These are phyloP conservation scores for Trichoderma reesei DNA, from an alignment of 495 filamentous ascomycete species.

Conservation along the genomic window DNA sequence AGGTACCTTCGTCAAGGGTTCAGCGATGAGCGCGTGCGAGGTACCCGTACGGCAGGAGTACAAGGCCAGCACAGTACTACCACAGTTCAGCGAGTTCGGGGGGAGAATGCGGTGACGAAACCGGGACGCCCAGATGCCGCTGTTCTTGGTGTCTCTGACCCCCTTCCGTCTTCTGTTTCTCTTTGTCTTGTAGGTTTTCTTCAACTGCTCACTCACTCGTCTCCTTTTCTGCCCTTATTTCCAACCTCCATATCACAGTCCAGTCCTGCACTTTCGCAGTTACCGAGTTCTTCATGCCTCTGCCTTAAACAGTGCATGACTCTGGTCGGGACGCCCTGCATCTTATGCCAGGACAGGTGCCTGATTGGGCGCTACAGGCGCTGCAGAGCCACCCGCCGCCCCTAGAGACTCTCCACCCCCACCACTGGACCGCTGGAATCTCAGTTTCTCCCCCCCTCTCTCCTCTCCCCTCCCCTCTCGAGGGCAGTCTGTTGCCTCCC, in stretches of 20 bases:
- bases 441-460: not conserved
- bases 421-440: not conserved
- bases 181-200: not conserved
- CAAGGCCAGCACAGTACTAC: not conserved
- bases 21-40: not conserved
- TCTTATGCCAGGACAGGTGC: not conserved
- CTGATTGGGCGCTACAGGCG: not conserved
- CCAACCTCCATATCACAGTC: not conserved
- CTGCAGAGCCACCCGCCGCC: not conserved
- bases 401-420: constrained; percentile 2
- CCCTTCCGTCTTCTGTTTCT: not conserved
- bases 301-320: constrained; percentile 6
- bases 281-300: not conserved
- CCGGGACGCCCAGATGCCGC: not conserved
- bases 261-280: not conserved
- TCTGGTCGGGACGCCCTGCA: not conserved
- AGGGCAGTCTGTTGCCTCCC: too few species aligned
- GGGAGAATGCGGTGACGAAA: constrained; percentile 1
- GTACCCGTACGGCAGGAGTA: constrained; percentile 4
- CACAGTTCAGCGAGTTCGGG: not conserved
- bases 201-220: not conserved
- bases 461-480: too few species aligned
- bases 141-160: not conserved
- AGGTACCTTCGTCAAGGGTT: not conserved
- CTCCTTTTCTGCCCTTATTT: not conserved